These are phyloP conservation scores for Cladosporium sp. DNA, from an alignment of 2,329 filamentous ascomycete species.

Conservation along the genomic window DNA sequence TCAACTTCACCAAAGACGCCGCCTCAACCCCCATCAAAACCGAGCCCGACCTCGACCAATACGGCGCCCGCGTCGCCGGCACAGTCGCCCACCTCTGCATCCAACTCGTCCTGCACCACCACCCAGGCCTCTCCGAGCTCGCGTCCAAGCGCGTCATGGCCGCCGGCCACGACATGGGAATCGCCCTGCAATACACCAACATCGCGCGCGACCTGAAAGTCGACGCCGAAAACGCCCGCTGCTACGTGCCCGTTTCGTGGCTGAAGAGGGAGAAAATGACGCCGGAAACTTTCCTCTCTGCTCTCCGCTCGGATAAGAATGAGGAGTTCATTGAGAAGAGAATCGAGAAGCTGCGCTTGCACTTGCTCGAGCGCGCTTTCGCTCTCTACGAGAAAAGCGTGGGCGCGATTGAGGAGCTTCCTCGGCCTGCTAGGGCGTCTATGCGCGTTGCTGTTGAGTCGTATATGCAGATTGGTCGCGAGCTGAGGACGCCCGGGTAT, in stretches of 20 bases:
- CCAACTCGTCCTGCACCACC: conserved; percentile 60
- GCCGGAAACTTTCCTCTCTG: conserved; percentile 50
- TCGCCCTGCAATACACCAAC: conserved; percentile 72
- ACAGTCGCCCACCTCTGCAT: conserved; percentile 67
- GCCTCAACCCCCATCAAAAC: conserved; percentile 49
- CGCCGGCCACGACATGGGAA: conserved; percentile 62
- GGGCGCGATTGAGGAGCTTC: conserved; percentile 57
- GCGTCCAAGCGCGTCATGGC: conserved; percentile 44
- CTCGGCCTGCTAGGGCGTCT: conserved; percentile 55
- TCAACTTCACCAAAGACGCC: conserved; percentile 45
- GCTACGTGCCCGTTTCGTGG: conserved; percentile 65
- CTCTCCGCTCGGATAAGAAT: conserved; percentile 16
- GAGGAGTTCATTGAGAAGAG: conserved; percentile 41
- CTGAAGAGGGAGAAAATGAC: conserved; percentile 53
- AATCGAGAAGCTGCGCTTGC: conserved; percentile 48
- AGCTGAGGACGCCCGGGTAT: conserved; percentile 48
- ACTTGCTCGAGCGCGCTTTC: conserved; percentile 58
- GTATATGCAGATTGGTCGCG: conserved; percentile 69
- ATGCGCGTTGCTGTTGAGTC: conserved; percentile 68
- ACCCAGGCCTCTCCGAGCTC: conserved; percentile 28
- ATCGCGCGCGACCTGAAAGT: conserved; percentile 68
- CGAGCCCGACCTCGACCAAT: conserved; percentile 56
- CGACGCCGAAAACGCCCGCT: conserved; percentile 60
- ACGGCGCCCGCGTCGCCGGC: conserved; percentile 64
- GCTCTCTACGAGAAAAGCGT: conserved; percentile 53